Evolutionary conservation across 345 rosid species (phyloP).

Genomic region (Euphorbia tirucalli): DNA sequence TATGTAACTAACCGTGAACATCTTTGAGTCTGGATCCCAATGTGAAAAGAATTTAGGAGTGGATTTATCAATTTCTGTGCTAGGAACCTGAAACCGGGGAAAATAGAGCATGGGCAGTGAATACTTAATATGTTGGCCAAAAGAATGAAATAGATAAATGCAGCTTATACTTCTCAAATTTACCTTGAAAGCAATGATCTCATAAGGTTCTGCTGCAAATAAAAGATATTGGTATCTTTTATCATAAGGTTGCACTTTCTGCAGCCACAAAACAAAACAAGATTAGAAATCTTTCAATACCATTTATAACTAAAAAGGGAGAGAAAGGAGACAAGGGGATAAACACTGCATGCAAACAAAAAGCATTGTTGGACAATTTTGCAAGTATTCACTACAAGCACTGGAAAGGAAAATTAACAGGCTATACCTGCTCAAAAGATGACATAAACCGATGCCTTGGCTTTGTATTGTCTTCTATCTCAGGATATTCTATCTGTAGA

Average conservation of each 20-base stretch:
- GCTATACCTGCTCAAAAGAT: slow-evolving; percentile 79
- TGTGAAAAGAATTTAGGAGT: slow-evolving; percentile 97
- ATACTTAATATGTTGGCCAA: neutral
- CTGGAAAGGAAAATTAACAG: neutral
- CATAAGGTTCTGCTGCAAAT: slow-evolving; percentile 97
- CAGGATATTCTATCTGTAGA: slow-evolving; percentile 90
- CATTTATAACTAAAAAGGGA: neutral
- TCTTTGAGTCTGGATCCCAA: slow-evolving; percentile 99
- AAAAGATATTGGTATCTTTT: slow-evolving; percentile 89
- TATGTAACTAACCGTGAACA: slow-evolving; percentile 76
- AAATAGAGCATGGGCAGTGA: neutral
- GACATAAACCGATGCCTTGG: slow-evolving; percentile 98
- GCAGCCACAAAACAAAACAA: slow-evolving; percentile 23
- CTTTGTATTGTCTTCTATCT: slow-evolving; percentile 81
- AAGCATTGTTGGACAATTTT: neutral
- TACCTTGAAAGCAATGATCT: slow-evolving; percentile 95
- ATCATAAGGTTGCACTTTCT: slow-evolving; percentile 83
- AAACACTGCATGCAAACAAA: neutral
- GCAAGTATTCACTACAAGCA: neutral
- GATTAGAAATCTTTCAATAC: neutral
- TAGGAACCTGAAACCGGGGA: slow-evolving; percentile 69
- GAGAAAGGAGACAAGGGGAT: neutral
- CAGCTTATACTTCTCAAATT: neutral
- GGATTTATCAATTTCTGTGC: slow-evolving; percentile 95
- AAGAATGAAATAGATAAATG: neutral